Evolutionary conservation across 345 rosid species (phyloP), one percentile per base, ranked within the genome.

Genomic region (Gossypium mustelinum): DNA sequence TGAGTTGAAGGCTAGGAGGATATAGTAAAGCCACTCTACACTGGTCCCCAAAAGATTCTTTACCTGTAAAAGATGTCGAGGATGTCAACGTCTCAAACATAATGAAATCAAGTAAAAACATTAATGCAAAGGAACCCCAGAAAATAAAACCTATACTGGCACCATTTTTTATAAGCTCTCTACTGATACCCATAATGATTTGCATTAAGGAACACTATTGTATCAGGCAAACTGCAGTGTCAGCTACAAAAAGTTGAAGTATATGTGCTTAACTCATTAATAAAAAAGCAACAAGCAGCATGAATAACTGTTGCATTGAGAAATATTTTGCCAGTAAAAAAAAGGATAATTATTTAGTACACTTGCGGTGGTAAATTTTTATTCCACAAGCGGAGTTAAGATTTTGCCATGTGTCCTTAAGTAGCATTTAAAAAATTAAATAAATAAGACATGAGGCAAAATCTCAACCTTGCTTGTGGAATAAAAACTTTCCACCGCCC

Each of bases 11-110:
- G 98, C 97, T 79, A 91, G 87, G 73, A 95, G 97, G 75, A 95
- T 89, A 83, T 89, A 88, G 90, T 91, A 91, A 48, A 95, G 89
- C 99, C 99, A 95, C 82, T 93, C 94, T 50, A 93, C 98, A 75
- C 83, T 86, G 54, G 98, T 89, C 50, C 94, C 97, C 68, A 84
- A 78, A 78, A 95, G 97, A 81, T 93, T 89, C 82, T 93, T 93
- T 79, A 95, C 84, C 99, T 95, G 96, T 70, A 75, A 64, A 76
- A 72, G 43, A 72, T 9, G 80, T 11, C 11, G 24, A 68, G 45
- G 55, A 64, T 69, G 73, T 69, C 52, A 76, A 63, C 56, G 70
- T 22, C 27, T 43, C 55, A 70, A 73, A 24, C 47, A 66, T 24
- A 34, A 4, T 34, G 41, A 34, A 34, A 34, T 34, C 41, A 34